These are phyloP conservation scores for Cytospora paraplurivora DNA, from an alignment of 2,329 filamentous ascomycete genomes.

Conservation along the genomic window DNA sequence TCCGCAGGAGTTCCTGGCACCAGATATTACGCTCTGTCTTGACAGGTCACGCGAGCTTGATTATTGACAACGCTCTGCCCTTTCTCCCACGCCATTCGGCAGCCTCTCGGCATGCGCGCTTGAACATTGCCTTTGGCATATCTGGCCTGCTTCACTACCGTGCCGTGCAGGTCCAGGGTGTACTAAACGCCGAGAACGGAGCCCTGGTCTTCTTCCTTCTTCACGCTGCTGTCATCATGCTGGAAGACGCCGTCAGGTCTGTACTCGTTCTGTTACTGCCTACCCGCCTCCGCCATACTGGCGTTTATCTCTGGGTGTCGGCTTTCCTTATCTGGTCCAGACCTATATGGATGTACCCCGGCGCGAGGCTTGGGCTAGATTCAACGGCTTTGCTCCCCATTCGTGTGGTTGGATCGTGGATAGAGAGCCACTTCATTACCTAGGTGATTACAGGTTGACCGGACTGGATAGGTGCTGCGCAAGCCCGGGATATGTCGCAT, in stretches of 20 bases:
- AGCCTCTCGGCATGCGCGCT: slow-evolving; percentile 11
- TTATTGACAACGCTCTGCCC: slow-evolving; percentile 3
- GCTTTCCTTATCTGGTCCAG: slow-evolving; percentile 14
- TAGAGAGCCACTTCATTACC: neutral
- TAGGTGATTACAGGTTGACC: too few species aligned
- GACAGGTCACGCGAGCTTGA: slow-evolving; percentile 11
- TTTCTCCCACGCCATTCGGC: slow-evolving; percentile 10
- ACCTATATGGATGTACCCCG: slow-evolving; percentile 11
- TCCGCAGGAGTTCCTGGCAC: slow-evolving; percentile 11
- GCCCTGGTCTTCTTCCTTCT: slow-evolving; percentile 15
- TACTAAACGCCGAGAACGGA: slow-evolving; percentile 8
- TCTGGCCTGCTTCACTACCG: slow-evolving; percentile 12
- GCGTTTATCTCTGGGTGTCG: slow-evolving; percentile 12
- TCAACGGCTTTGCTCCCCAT: slow-evolving; percentile 18
- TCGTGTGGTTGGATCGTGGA: slow-evolving; percentile 15
- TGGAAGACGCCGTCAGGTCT: slow-evolving; percentile 10
- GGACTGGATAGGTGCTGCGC: too few species aligned
- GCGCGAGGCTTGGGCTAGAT: slow-evolving; percentile 4
- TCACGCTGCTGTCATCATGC: slow-evolving; percentile 20
- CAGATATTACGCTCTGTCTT: slow-evolving; percentile 19
- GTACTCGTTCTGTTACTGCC: neutral
- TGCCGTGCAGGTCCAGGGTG: slow-evolving; percentile 9
- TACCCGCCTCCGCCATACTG: neutral
- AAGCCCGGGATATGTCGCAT: neutral
- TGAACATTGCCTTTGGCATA: slow-evolving; percentile 11